Conservation (phyloP, 2,329 filamentous ascomycete genomes). For the Curvularia lunata region DNA sequence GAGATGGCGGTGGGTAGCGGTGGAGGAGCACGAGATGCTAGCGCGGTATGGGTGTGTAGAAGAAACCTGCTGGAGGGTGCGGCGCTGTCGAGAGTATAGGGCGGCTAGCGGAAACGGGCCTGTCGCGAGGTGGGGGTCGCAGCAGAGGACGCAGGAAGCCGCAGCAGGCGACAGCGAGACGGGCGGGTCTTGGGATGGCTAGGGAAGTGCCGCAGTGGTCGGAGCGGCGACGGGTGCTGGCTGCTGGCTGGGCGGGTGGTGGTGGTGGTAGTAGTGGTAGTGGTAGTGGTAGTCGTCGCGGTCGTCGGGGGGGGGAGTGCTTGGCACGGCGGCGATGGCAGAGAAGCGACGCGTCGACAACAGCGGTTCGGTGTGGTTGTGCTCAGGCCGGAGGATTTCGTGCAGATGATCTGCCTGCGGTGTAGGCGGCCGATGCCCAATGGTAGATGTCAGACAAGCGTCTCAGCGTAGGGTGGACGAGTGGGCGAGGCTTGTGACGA, state of each 20-base stretch:
- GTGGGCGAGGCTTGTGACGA: conserved; percentile 46
- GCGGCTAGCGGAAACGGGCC: conserved; percentile 18
- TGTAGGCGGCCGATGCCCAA: conserved; percentile 37
- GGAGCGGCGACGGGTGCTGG: conserved; percentile 7
- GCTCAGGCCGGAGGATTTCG: conserved; percentile 54
- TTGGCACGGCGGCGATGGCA: neutral
- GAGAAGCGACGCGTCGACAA: neutral
- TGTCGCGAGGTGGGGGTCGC: conserved; percentile 15
- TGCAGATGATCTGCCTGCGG: conserved; percentile 59
- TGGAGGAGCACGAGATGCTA: conserved; percentile 30
- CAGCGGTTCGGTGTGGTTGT: neutral
- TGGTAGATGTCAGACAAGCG: conserved; percentile 46
- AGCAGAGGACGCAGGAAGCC: conserved; percentile 33
- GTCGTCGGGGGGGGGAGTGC: too few species aligned
- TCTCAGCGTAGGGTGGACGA: conserved; percentile 43
- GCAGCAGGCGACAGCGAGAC: conserved; percentile 47
- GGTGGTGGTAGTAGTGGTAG: conserved; percentile 1
- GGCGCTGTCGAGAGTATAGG: conserved; percentile 16
- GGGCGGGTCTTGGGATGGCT: conserved; percentile 28
- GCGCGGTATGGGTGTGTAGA: conserved; percentile 17
- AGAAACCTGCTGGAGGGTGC: conserved; percentile 2
- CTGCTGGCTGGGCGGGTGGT: neutral
- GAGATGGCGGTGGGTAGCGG: conserved; percentile 8
- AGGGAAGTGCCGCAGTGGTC: conserved; percentile 25
- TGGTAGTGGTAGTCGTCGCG: conserved; percentile 3